A percentile compares a stretch with the other conserved stretches of the same genome.
phyloP scores from a whole-genome alignment of 2,329 filamentous ascomycete genomes.

The Cercospora zeae-maydis region DNA sequence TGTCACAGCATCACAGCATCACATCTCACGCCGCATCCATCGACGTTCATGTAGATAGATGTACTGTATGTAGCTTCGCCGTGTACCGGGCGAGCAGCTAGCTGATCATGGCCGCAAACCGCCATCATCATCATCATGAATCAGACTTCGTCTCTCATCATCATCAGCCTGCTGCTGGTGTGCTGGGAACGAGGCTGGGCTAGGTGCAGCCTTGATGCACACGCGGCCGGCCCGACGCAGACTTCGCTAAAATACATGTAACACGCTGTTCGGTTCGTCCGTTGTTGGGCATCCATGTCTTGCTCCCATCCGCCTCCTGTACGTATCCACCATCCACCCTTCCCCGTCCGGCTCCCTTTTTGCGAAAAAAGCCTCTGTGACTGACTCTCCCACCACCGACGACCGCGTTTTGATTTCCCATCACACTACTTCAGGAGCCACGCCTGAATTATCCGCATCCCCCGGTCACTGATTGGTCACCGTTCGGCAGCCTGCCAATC shows the following conservation, averaged over 20 bases:
- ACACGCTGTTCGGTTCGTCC: not conserved
- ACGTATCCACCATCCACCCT: no score
- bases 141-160: not conserved
- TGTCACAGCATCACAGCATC: no score
- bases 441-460: not conserved
- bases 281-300: slow-evolving; percentile 5
- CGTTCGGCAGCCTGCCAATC: no score
- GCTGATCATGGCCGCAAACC: no score
- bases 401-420: no score
- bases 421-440: not conserved
- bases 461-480: not conserved
- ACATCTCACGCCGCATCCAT: no score
- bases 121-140: not conserved
- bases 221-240: not conserved
- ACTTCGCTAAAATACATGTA: not conserved
- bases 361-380: not conserved
- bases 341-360: not conserved
- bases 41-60: no score
- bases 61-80: no score
- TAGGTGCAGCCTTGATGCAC: not conserved
- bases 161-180: no score
- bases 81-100: no score
- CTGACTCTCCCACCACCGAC: not conserved
- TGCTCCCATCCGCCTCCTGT: slow-evolving; percentile 2
- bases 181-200: not conserved